Conservation (phyloP, 2,329 filamentous ascomycete species). For the Didymella glomerata region DNA sequence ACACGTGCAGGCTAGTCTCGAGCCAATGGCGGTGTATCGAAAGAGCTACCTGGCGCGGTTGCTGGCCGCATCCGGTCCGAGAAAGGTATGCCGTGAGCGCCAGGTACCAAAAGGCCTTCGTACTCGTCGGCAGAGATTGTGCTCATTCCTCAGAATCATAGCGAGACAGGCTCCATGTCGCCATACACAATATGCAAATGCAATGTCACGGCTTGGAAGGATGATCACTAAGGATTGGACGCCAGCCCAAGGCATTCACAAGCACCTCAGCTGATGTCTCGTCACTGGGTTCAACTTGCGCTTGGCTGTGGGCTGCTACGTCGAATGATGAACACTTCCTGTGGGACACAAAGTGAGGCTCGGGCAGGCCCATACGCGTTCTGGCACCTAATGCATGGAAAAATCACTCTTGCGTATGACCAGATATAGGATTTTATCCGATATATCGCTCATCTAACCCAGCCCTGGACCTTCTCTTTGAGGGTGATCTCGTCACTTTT, state of each 20-base stretch:
- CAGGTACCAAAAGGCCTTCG: not conserved
- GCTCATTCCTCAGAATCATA: not conserved
- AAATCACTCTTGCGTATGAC: not conserved
- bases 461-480: slow-evolving; percentile 38
- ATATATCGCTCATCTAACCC: slow-evolving; percentile 25
- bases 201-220: not conserved
- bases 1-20: slow-evolving; percentile 8
- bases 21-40: slow-evolving; percentile 7
- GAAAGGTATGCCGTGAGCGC: not conserved
- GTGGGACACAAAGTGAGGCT: not conserved
- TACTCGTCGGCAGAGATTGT: not conserved
- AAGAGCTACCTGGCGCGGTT: not conserved
- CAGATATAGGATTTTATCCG: not conserved
- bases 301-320: slow-evolving; percentile 4
- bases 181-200: not conserved
- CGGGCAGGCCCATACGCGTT: not conserved
- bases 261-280: slow-evolving; percentile 17
- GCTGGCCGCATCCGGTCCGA: slow-evolving; percentile 5
- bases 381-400: too few species aligned
- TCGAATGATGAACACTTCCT: not conserved
- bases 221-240: too few species aligned
- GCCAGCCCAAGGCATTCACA: not conserved
- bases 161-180: not conserved
- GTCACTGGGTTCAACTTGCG: not conserved
- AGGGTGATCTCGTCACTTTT: slow-evolving; percentile 23